Evolutionary conservation across 1,284 basidiomycete species (phyloP).

Genomic region (Hypsizygus ulmarius): DNA sequence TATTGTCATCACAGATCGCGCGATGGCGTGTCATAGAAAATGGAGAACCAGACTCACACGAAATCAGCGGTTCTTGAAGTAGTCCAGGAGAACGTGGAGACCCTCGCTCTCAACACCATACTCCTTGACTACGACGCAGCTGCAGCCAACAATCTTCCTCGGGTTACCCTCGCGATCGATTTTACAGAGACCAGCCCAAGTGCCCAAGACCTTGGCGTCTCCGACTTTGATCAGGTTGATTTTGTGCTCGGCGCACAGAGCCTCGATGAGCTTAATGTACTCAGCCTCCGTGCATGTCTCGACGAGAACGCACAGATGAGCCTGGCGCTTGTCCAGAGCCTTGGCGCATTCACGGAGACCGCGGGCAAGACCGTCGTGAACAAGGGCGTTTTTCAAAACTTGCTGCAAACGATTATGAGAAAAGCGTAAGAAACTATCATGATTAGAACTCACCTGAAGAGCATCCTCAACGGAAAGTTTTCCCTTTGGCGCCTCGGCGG

Average conservation of each 20-base stretch:
- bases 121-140: slow-evolving; percentile 98
- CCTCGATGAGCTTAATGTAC: slow-evolving; percentile 99
- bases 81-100: slow-evolving; percentile 94
- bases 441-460: slow-evolving; percentile 69
- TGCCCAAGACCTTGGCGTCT: slow-evolving; percentile 96
- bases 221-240: slow-evolving; percentile 99
- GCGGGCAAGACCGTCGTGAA: slow-evolving; percentile 97
- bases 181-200: slow-evolving; percentile 99
- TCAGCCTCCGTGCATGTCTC: slow-evolving; percentile 99
- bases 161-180: slow-evolving; percentile 99
- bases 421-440: neutral
- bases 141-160: slow-evolving; percentile 94
- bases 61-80: slow-evolving; percentile 87
- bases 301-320: slow-evolving; percentile 97
- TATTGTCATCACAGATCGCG: slow-evolving; percentile 59
- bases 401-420: slow-evolving; percentile 46
- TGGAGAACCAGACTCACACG: slow-evolving; percentile 34
- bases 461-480: slow-evolving; percentile 97
- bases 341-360: slow-evolving; percentile 98
- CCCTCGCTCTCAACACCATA: slow-evolving; percentile 97
- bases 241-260: slow-evolving; percentile 98
- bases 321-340: slow-evolving; percentile 98
- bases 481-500: slow-evolving; percentile 85
- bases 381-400: slow-evolving; percentile 94
- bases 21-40: slow-evolving; percentile 14